phyloP scores from a whole-genome alignment of 495 filamentous ascomycete species.

The Stereocaulon alpinum region DNA sequence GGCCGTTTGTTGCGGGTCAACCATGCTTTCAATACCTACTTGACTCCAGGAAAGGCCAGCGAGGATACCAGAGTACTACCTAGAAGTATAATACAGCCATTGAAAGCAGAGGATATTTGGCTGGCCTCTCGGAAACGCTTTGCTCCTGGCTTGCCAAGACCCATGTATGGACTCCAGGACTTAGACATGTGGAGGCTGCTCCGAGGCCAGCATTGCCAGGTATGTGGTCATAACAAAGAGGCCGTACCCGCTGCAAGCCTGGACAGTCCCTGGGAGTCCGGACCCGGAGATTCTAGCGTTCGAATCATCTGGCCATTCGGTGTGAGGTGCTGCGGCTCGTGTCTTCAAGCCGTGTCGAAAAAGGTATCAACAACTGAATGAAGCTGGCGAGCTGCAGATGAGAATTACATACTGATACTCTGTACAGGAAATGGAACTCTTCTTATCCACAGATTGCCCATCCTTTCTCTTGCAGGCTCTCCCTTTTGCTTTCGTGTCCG shows the following conservation, averaged over 20 bases:
- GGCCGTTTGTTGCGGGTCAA: constrained; percentile 27
- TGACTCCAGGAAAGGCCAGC: constrained; percentile 25
- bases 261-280: constrained; percentile 36
- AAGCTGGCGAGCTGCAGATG: constrained; percentile 1
- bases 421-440: constrained; percentile 52
- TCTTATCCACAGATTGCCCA: constrained; percentile 46
- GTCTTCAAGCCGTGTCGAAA: constrained; percentile 43
- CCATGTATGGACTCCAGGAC: constrained; percentile 34
- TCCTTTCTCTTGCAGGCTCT: constrained; percentile 49
- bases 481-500: constrained; percentile 53
- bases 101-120: constrained; percentile 39
- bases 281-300: constrained; percentile 43
- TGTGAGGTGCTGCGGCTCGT: constrained; percentile 48
- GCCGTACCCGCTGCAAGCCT: constrained; percentile 5
- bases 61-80: constrained; percentile 17
- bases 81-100: constrained; percentile 23
- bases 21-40: constrained; percentile 26
- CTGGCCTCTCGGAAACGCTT: constrained; percentile 31
- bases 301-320: constrained; percentile 56
- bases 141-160: constrained; percentile 36
- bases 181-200: constrained; percentile 40
- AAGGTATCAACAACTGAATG: constrained; percentile 41
- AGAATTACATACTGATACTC: neutral
- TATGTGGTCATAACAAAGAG: constrained; percentile 29
- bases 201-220: constrained; percentile 33